Evolutionary conservation across 306 rosid genomes (phyloP).

Genomic region (Cicer bijugum): DNA sequence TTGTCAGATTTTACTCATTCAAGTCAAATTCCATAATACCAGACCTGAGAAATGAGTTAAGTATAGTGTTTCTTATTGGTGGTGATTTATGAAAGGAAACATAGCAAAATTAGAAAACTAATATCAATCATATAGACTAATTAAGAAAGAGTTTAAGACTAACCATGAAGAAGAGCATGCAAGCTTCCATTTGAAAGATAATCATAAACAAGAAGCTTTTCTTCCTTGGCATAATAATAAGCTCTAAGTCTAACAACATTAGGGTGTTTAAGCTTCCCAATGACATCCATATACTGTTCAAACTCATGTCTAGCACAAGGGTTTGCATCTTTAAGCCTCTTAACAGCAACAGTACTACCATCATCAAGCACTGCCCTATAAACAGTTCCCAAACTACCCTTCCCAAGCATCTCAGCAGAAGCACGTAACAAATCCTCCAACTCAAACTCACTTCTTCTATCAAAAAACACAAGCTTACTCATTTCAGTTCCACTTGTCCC

Average conservation of each 20-base stretch:
- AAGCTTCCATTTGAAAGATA: constrained; percentile 93
- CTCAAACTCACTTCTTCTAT: constrained; percentile 79
- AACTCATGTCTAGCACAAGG: constrained; percentile 86
- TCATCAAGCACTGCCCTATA: constrained; percentile 90
- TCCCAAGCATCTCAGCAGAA: constrained; percentile 98
- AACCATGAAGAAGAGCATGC: constrained; percentile 93
- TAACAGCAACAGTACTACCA: constrained; percentile 80
- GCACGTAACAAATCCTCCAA: constrained; percentile 93
- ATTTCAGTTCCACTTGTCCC: constrained; percentile 73
- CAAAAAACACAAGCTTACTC: constrained; percentile 90
- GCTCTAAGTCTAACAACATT: constrained; percentile 84
- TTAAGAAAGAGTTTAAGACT: not conserved
- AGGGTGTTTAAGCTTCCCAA: constrained; percentile 80
- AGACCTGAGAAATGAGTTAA: too few relatives aligned
- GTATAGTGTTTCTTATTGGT: not conserved
- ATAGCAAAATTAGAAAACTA: not conserved
- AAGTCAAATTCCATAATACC: too few relatives aligned
- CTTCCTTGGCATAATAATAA: constrained; percentile 90
- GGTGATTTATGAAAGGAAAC: not conserved
- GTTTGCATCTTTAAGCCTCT: constrained; percentile 88
- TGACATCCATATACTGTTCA: constrained; percentile 95
- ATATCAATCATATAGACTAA: not conserved
- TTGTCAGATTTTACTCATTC: too few relatives aligned
- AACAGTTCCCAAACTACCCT: constrained; percentile 94
- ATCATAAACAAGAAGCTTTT: constrained; percentile 96